phyloP scores from a whole-genome alignment of 2,329 filamentous ascomycete genomes.

The Fusarium ramigenum region DNA sequence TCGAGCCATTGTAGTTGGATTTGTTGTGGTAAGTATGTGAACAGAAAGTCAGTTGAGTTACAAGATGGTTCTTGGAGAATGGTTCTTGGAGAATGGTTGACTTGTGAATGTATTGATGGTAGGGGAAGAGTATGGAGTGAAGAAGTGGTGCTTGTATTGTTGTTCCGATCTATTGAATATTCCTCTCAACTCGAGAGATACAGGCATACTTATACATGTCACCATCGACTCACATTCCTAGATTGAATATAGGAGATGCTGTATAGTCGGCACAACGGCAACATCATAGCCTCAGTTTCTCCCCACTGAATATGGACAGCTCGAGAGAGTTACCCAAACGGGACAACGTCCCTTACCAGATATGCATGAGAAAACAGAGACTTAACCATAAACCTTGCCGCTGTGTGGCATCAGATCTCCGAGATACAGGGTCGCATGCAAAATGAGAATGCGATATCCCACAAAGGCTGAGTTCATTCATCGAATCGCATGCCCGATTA shows the following conservation, averaged over 20 bases:
- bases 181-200: not conserved
- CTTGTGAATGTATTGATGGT: not conserved
- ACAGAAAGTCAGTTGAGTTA: not conserved
- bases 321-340: slow-evolving; percentile 7
- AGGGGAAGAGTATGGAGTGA: not conserved
- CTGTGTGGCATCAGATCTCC: not conserved
- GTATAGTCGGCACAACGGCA: slow-evolving; percentile 13
- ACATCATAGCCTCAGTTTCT: slow-evolving; percentile 7
- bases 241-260: not conserved
- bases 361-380: not conserved
- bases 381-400: not conserved
- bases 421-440: not conserved
- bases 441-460: slow-evolving; percentile 1
- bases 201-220: slow-evolving; percentile 25
- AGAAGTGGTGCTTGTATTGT: not conserved
- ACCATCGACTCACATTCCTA: not conserved
- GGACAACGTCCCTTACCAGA: not conserved
- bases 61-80: not conserved
- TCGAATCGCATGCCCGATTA: slow-evolving; percentile 23
- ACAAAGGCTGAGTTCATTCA: not conserved
- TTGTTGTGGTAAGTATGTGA: not conserved
- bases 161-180: not conserved
- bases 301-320: not conserved
- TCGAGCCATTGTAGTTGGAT: slow-evolving; percentile 27
- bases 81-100: not conserved